Conservation (phyloP, 2,329 filamentous ascomycete species). For the Xylaria sp. region DNA sequence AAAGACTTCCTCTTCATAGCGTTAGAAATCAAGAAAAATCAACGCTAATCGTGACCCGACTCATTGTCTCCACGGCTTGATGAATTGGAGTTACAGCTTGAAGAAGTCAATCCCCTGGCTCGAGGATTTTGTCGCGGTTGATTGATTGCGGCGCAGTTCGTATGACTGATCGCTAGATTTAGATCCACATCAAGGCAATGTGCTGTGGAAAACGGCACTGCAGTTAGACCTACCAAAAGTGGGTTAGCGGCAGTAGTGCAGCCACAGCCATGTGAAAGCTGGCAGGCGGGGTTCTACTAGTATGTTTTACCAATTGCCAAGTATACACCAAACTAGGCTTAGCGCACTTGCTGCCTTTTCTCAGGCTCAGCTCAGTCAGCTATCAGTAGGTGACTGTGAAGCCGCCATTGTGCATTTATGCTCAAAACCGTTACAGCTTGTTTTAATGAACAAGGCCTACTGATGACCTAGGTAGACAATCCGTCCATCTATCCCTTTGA, state of each 20-base stretch:
- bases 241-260: not conserved
- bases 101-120: not conserved
- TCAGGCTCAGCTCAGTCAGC: too few relatives aligned
- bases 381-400: too few relatives aligned
- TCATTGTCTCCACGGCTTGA: not conserved
- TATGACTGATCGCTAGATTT: conserved; percentile 12
- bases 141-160: conserved; percentile 26
- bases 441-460: too few relatives aligned
- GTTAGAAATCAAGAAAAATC: not conserved
- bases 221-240: not conserved
- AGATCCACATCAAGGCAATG: not conserved
- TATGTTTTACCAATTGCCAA: too few relatives aligned
- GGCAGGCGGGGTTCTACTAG: too few relatives aligned
- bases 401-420: too few relatives aligned
- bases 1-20: not conserved
- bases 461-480: too few relatives aligned
- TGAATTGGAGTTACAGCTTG: not conserved
- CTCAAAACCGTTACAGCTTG: too few relatives aligned
- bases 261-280: conserved; percentile 1
- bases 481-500: too few relatives aligned
- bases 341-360: too few relatives aligned
- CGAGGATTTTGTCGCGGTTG: conserved; percentile 12
- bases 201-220: not conserved
- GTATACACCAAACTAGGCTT: too few relatives aligned
- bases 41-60: not conserved